Conservation (phyloP, 2,329 filamentous ascomycete species). For the Phoma sp. region DNA sequence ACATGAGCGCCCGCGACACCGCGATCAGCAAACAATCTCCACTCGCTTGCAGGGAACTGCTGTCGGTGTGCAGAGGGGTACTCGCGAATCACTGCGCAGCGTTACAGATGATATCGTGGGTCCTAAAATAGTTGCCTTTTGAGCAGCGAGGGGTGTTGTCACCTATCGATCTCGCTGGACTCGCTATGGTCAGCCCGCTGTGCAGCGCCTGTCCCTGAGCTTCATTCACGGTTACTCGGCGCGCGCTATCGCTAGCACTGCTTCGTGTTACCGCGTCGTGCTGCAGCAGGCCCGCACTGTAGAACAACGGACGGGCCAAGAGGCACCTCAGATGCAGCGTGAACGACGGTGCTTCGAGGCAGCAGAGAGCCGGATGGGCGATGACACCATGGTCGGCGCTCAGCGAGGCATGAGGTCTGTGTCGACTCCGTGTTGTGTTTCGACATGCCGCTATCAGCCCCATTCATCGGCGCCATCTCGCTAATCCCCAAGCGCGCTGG, state of each 20-base stretch:
- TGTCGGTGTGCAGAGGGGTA: conserved; percentile 31
- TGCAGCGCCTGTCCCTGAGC: conserved; percentile 39
- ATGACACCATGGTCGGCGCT: conserved; percentile 31
- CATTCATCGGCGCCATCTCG: conserved; percentile 43
- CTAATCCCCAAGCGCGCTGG: conserved; percentile 39
- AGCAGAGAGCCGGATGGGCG: conserved; percentile 20
- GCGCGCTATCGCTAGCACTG: conserved; percentile 31
- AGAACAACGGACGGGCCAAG: conserved; percentile 7
- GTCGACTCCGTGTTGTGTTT: conserved; percentile 41
- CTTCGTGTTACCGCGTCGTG: conserved; percentile 29
- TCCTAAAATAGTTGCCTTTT: conserved; percentile 42
- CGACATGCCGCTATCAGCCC: conserved; percentile 43
- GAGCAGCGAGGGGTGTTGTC: conserved; percentile 33
- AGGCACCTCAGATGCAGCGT: conserved; percentile 10
- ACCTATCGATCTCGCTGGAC: conserved; percentile 6
- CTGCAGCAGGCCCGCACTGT: conserved; percentile 27
- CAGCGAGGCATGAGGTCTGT: conserved; percentile 38
- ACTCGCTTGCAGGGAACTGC: conserved; percentile 42
- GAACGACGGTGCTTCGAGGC: conserved; percentile 7
- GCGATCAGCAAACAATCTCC: conserved; percentile 49
- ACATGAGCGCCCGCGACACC: conserved; percentile 39
- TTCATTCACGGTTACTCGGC: conserved; percentile 35
- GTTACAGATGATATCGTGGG: conserved; percentile 34
- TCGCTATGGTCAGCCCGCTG: conserved; percentile 18
- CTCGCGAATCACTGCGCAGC: conserved; percentile 40